phyloP scores from a whole-genome alignment of 2,329 filamentous ascomycete species.

The Dactylellina drechsleri region DNA sequence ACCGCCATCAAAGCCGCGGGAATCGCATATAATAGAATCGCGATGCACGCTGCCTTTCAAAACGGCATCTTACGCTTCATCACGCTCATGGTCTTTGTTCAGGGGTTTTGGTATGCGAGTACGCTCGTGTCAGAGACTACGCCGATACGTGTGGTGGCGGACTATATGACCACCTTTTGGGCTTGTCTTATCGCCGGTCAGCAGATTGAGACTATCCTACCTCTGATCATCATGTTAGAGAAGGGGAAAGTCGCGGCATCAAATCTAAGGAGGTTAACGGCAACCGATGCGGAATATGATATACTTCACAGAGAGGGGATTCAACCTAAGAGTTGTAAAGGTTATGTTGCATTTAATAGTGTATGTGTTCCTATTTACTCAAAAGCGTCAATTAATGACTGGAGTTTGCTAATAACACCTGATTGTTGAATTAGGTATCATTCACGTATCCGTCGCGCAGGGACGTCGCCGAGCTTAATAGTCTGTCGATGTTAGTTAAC shows the following conservation, averaged over 20 bases:
- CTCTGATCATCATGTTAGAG: constrained; percentile 79
- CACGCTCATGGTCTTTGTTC: constrained; percentile 80
- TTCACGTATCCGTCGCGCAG: constrained; percentile 83
- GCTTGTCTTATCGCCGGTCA: constrained; percentile 80
- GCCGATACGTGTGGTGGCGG: constrained; percentile 67
- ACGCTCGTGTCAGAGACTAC: constrained; percentile 72
- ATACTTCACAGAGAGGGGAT: constrained; percentile 35
- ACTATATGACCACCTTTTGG: constrained; percentile 80
- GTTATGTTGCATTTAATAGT: constrained; percentile 75
- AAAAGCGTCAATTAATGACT: background rate
- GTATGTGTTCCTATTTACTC: constrained; percentile 65
- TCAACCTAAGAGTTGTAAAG: constrained; percentile 66
- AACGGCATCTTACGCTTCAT: constrained; percentile 78
- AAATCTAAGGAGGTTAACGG: constrained; percentile 66
- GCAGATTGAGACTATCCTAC: constrained; percentile 76
- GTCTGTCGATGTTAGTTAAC: constrained; percentile 75
- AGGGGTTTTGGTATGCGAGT: constrained; percentile 89
- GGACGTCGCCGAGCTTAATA: constrained; percentile 69
- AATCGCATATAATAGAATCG: constrained; percentile 73
- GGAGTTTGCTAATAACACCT: background rate
- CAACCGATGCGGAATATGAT: constrained; percentile 36
- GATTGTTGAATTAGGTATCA: constrained; percentile 68
- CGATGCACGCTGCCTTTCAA: constrained; percentile 75
- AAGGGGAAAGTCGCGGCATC: constrained; percentile 81
- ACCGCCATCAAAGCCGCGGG: constrained; percentile 70